Base-by-base conservation (phyloP, 306 rosid species). In the Gastrolobium villosum region DNA sequence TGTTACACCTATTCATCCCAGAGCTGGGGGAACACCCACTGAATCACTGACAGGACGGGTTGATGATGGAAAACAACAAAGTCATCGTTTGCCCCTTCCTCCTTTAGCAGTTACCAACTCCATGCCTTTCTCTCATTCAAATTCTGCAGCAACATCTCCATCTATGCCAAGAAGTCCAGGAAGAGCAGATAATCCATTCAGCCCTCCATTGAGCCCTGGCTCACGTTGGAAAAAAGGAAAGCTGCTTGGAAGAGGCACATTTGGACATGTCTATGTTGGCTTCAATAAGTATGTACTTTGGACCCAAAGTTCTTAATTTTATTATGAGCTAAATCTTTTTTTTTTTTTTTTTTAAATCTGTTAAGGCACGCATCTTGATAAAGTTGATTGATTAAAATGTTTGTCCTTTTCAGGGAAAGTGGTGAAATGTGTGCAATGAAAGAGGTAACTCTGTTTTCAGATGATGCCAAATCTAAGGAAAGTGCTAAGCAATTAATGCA, bases 351-450 rank as follows among this genome's bases (percentile, higher is more conserved):
- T 37, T 31, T 35, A 9, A 66, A 26, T 9, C 45, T 20, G 6
- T 31, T 13, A 46, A 26, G 10, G 2, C 59, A 36, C 14, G 48
- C 64, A 56, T 81, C 53, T 46, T 75, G 14, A 30, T 75, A 5
- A n/a, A 52, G 20, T 64, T 71, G 44, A 14, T 70, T 73, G 59
- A 71, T 65, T 72, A 69, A 31, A 67, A 40, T 65, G 69, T 62
- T 70, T 30, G 74, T 52, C 41, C 53, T 74, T 55, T 79, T 11
- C 73, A 94, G 98, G 72, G 98, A 91, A 82, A 91, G 87, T 64
- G 98, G 98, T 66, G 98, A 94, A 82, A 90, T 94, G 96, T 94
- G 98, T 83, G 98, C 98, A 82, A 94, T 94, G 97, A 94, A 94
- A 83, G 98, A 94, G 90, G 98, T 94, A 7, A 94, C 97, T 50